Conservation (phyloP, 148 eudicot species). For the Persicaria tinctoria region DNA sequence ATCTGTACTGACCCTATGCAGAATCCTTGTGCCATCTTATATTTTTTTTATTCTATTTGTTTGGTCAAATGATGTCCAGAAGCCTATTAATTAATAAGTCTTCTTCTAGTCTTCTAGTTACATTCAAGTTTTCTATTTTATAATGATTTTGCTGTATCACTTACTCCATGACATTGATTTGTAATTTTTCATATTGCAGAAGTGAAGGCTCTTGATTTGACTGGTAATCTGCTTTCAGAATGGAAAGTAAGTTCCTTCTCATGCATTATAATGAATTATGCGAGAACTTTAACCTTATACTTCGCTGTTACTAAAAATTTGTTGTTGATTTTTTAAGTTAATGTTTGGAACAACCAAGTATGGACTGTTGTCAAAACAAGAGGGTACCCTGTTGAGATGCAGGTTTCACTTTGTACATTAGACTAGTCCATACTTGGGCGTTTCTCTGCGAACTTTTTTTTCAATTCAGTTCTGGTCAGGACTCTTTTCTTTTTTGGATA, state of each 20-base stretch:
- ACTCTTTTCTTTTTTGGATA: no score
- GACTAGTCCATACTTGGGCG: no score
- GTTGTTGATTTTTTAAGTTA: neutral
- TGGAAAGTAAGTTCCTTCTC: conserved; percentile 55
- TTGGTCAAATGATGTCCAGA: no score
- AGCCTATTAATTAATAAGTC: no score
- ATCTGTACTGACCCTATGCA: no score
- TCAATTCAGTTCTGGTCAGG: no score
- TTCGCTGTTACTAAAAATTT: neutral
- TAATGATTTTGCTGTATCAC: neutral
- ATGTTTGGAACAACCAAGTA: no score
- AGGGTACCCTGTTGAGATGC: neutral
- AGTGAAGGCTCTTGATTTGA: conserved; percentile 88
- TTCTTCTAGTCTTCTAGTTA: no score
- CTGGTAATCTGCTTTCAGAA: conserved; percentile 78
- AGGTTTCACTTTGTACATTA: neutral
- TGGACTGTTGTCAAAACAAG: neutral
- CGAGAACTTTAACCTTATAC: neutral
- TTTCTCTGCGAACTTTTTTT: no score
- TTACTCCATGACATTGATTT: neutral
- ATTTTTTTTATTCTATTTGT: no score
- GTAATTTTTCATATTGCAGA: conserved; percentile 41
- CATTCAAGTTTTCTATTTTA: neutral
- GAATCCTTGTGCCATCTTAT: no score
- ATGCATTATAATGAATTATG: neutral